These are phyloP conservation scores for Arthrocladium fulminans DNA, from an alignment of 2,329 filamentous ascomycete species.

Conservation along the genomic window DNA sequence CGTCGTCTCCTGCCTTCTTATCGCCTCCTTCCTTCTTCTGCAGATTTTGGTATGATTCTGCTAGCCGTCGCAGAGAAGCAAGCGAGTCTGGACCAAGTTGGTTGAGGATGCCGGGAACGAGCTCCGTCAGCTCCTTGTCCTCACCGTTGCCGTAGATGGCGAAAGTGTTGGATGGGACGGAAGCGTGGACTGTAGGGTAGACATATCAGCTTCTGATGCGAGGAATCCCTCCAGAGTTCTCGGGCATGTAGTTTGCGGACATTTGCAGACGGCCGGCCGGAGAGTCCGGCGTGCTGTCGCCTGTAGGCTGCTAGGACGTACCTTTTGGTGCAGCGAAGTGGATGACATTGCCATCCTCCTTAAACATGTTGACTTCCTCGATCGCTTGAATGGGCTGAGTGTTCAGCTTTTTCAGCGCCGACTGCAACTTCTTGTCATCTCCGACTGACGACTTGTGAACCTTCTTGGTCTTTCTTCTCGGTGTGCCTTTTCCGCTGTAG, in stretches of 20 bases:
- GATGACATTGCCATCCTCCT: conserved; percentile 98
- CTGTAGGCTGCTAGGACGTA: conserved; percentile 41
- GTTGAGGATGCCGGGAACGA: conserved; percentile 98
- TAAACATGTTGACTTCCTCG: conserved; percentile 99
- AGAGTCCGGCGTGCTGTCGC: neutral
- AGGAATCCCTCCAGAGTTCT: neutral
- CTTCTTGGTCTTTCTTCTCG: conserved; percentile 97
- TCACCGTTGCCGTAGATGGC: conserved; percentile 98
- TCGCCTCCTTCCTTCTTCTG: conserved; percentile 82
- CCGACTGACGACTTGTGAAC: conserved; percentile 83
- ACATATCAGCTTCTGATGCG: conserved; percentile 3
- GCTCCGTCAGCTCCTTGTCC: conserved; percentile 99
- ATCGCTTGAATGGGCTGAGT: conserved; percentile 99
- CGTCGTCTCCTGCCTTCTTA: conserved; percentile 65
- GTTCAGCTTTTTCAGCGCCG: conserved; percentile 96
- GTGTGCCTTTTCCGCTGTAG: conserved; percentile 87
- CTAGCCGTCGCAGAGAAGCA: conserved; percentile 92
- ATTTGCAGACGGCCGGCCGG: neutral
- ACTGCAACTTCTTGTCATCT: conserved; percentile 99
- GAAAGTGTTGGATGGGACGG: conserved; percentile 97
- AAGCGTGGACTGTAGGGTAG: conserved; percentile 68
- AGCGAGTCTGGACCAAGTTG: conserved; percentile 98
- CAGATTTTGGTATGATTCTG: conserved; percentile 98
- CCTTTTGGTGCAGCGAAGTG: conserved; percentile 98
- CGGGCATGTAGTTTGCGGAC: neutral